Base-by-base conservation (phyloP, 1,139 yeast species). In the Saccharomyces hybrid region DNA sequence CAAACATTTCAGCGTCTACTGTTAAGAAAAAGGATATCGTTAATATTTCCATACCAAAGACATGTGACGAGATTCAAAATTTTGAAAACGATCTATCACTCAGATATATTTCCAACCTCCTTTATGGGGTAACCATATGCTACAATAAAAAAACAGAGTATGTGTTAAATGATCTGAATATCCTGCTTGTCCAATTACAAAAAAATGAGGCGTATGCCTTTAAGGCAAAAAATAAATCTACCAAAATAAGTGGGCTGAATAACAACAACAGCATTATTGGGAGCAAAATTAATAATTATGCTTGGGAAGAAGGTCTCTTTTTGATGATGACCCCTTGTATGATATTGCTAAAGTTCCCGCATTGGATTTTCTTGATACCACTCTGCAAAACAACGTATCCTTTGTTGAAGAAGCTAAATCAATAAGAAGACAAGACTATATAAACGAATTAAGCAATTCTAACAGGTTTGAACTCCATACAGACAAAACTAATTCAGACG, bases 101-200 rank as follows among this genome's bases (percentile, higher is more conserved):
- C 48, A 58, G 68, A 47, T 64, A 66, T 19, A 61, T 67, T 1
- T 67, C 71, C 0, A 65, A 61, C 48, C 53, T 68, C 28, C 51
- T 68, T 19, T 67, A 64, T 51, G 72, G 72, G 8, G 66, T 68
- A 3, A 59, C 70, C 2, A 54, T 68, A 2, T 68, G 72, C 49
- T 67, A 67, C 53, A 60, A 62, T 21, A 61, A 62, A 51, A 67
- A 68, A 48, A 62, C 70, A 2, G 70, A 67, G 29, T 68, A 60
- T 56, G 63, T 68, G 11, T 51, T 67, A 12, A 64, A 59, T 47
- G 72, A 68, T 51, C 48, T 67, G 28, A 59, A 51, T 16, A 47
- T 52, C 11, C 42, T 66, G 19, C 50, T 64, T 38, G 54, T 58
- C 6, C 68, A 64, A 49, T 47, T 67, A 28, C 67, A 65, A 31